These are phyloP conservation scores for Russula sp. DNA, from an alignment of 768 basidiomycete genomes.

Conservation along the genomic window DNA sequence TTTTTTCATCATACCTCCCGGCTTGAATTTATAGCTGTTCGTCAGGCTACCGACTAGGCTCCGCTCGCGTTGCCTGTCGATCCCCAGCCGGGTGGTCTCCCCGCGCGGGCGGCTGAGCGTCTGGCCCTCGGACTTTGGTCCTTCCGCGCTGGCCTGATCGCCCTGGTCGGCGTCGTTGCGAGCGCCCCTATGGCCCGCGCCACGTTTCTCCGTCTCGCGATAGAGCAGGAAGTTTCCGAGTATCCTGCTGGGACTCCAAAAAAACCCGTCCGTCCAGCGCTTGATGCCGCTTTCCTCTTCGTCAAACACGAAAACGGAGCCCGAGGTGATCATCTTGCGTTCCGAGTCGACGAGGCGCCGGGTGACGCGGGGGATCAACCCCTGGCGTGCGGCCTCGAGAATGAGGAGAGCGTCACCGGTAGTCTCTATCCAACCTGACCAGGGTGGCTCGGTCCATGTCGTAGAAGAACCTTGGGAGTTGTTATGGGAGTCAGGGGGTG, in stretches of 20 bases:
- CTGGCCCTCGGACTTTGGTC: conserved; percentile 27
- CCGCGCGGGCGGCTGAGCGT: conserved; percentile 60
- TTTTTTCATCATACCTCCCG: conserved; percentile 95
- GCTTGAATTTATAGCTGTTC: conserved; percentile 89
- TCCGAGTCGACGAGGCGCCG: conserved; percentile 89
- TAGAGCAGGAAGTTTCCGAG: conserved; percentile 94
- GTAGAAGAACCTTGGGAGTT: conserved; percentile 26
- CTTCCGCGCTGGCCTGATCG: conserved; percentile 17
- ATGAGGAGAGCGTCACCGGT: conserved; percentile 95
- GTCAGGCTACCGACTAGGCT: conserved; percentile 85
- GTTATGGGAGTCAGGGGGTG: conserved; percentile 19
- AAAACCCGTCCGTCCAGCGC: conserved; percentile 96
- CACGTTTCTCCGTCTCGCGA: conserved; percentile 85
- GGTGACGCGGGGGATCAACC: conserved; percentile 87
- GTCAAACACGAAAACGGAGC: conserved; percentile 95
- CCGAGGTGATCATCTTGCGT: conserved; percentile 86
- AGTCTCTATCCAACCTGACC: conserved; percentile 92
- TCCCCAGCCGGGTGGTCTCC: conserved; percentile 37
- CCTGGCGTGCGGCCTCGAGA: conserved; percentile 86
- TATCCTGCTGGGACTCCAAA: conserved; percentile 91
- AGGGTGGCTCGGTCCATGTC: conserved; percentile 83
- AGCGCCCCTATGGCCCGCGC: conserved; percentile 51
- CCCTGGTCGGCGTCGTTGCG: conserved; percentile 36
- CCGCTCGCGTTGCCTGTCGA: conserved; percentile 73
- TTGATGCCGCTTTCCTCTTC: conserved; percentile 97